Conservation (phyloP, 805 yeast species). For the Candida ulmi region DNA sequence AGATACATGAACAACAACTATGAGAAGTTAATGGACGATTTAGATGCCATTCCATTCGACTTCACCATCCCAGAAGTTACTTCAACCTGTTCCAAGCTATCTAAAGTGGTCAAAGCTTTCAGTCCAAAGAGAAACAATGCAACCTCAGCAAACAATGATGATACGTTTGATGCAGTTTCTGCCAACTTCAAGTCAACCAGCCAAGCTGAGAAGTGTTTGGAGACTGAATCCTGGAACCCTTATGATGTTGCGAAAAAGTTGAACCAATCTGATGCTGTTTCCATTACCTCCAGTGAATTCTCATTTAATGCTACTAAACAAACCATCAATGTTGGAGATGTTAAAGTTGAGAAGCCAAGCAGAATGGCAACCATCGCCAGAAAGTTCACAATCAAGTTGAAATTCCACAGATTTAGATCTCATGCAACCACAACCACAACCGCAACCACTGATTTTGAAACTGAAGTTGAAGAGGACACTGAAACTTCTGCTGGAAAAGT, state of each 20-base stretch:
- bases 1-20: slow-evolving; percentile 18
- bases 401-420: background rate
- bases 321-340: background rate
- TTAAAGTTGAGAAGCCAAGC: slow-evolving; percentile 1
- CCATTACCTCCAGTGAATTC: slow-evolving; percentile 7
- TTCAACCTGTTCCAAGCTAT: background rate
- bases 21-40: slow-evolving; percentile 17
- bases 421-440: background rate
- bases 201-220: slow-evolving; percentile 1
- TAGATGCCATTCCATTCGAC: slow-evolving; percentile 21
- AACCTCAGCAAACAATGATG: background rate
- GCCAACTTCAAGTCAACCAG: slow-evolving; percentile 4
- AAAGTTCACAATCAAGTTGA: slow-evolving; percentile 1
- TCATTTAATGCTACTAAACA: slow-evolving; percentile 3
- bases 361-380: slow-evolving; percentile 2
- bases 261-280: slow-evolving; percentile 5
- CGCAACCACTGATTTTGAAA: background rate
- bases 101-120: background rate
- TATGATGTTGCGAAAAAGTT: slow-evolving; percentile 14
- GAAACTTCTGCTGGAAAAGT: no score
- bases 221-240: slow-evolving; percentile 16
- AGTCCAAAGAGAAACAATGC: background rate
- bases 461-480: no score
- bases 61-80: slow-evolving; percentile 10
- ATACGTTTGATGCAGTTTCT: background rate